Evolutionary conservation across 176 grass and related monocot genomes (phyloP).

Genomic region (Aegilops speltoides): DNA sequence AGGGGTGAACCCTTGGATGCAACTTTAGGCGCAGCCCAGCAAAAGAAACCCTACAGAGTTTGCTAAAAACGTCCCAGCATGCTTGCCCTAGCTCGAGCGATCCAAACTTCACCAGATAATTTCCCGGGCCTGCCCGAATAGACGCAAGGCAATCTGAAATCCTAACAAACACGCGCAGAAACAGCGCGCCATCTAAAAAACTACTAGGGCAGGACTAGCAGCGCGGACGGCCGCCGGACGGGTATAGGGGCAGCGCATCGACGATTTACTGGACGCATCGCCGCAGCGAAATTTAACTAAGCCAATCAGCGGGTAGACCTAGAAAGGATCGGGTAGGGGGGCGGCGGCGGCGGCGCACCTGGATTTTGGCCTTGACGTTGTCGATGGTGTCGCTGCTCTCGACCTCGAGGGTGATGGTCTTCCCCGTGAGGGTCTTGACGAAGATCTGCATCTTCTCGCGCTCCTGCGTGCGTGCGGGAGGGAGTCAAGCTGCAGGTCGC

Average conservation of each 20-base stretch:
- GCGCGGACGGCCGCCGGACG: neutral
- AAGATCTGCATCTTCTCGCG: conserved; percentile 59
- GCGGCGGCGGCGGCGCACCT: conserved; percentile 32
- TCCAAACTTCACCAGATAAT: neutral
- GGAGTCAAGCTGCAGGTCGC: neutral
- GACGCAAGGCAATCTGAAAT: neutral
- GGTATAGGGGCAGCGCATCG: neutral
- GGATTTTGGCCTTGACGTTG: conserved; percentile 91
- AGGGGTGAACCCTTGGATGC: neutral
- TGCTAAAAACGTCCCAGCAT: no score
- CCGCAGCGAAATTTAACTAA: neutral
- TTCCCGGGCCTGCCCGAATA: neutral
- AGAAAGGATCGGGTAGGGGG: neutral
- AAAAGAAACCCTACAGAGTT: neutral
- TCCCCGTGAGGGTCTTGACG: conserved; percentile 82
- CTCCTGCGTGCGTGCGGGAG: neutral
- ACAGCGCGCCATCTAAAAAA: neutral
- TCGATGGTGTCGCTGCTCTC: conserved; percentile 98
- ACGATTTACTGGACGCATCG: neutral
- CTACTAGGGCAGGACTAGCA: neutral
- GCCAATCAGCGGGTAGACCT: neutral
- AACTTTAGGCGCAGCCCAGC: neutral
- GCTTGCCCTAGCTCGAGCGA: neutral
- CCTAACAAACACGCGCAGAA: neutral
- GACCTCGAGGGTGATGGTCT: conserved; percentile 95